Conservation (phyloP, 2,329 filamentous ascomycete genomes). For the Sporothrix variecibatus region DNA sequence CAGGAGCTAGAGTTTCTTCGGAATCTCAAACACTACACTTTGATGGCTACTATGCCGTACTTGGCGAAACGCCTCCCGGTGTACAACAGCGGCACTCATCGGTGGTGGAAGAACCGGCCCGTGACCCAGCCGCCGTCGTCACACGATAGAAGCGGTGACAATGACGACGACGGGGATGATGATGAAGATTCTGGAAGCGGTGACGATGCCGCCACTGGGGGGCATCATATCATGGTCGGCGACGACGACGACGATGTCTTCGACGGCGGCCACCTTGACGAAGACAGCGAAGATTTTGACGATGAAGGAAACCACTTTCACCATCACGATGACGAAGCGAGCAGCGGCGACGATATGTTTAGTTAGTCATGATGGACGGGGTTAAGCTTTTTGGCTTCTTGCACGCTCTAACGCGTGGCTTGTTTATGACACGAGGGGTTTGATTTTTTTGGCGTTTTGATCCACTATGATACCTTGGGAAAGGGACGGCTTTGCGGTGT, state of each 20-base stretch:
- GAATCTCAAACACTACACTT: not conserved
- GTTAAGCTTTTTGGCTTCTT: not conserved
- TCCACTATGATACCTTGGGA: slow-evolving; percentile 15
- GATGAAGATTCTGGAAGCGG: not conserved
- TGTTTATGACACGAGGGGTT: not conserved
- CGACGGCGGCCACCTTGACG: not conserved
- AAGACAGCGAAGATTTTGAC: not conserved
- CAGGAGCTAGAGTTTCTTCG: slow-evolving; percentile 20
- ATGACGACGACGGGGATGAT: not conserved
- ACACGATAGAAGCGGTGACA: not conserved
- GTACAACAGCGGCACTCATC: not conserved
- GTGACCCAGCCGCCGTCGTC: not conserved
- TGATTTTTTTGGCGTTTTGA: not conserved
- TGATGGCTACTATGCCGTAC: not conserved
- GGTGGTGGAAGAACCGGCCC: slow-evolving; percentile 11
- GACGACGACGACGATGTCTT: not conserved
- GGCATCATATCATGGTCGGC: not conserved
- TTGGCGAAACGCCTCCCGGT: not conserved
- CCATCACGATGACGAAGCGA: not conserved
- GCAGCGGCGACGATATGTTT: not conserved
- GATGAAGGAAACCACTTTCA: not conserved
- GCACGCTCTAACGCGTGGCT: too few species aligned
- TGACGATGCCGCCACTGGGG: too few species aligned
- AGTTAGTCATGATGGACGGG: not conserved
- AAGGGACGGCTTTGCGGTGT: not conserved